Base-by-base conservation (phyloP, 768 basidiomycete species). In the Mycena sanguinolenta region DNA sequence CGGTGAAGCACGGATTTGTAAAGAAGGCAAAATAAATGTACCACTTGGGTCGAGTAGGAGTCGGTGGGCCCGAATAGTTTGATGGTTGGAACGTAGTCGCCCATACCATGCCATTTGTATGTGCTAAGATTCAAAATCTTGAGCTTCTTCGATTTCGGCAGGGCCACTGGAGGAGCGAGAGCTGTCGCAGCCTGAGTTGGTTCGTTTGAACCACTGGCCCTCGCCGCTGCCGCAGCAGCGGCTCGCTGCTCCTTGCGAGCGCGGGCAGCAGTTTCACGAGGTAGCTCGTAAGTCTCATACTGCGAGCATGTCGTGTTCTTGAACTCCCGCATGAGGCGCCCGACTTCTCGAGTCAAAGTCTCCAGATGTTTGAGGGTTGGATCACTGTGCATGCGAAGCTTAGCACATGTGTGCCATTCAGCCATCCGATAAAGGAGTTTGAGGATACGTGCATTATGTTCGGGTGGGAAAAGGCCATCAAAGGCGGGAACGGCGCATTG, bases 321-420 rank as follows among this genome's bases (percentile, higher is more conserved):
- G 61, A 84, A 84, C 0, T 60, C 14, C 0, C 80, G 78, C 16
- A 82, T 58, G 4, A 64, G 52, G 8, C 62, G 38, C 0, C 81
- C 77, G 9, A 83, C 72, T 1, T 34, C 49, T 1, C 17, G 49
- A 14, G 81, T 82, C 2, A 54, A 50, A 0, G 12, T 10, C 10
- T 76, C 67, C 5, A 83, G 69, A 39, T 74, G 32, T 0, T 64
- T 28, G 5, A 84, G 72, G 2, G 82, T 80, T 0, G 70, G 42
- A 6, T 44, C 42, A 1, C 16, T 44, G 17, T 44, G 42, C 42
- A 44, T 44, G 6, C 42, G 42, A 36, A 23, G 75, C 62, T 84
- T 84, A 3, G 82, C 81, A 13, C 79, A 74, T 1, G 77, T 77
- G 68, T 84, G 83, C 82, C 81, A 83, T 17, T 72, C 63, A 0